phyloP scores from a whole-genome alignment of 805 yeast species.

The Wickerhamomyces mucosus region DNA sequence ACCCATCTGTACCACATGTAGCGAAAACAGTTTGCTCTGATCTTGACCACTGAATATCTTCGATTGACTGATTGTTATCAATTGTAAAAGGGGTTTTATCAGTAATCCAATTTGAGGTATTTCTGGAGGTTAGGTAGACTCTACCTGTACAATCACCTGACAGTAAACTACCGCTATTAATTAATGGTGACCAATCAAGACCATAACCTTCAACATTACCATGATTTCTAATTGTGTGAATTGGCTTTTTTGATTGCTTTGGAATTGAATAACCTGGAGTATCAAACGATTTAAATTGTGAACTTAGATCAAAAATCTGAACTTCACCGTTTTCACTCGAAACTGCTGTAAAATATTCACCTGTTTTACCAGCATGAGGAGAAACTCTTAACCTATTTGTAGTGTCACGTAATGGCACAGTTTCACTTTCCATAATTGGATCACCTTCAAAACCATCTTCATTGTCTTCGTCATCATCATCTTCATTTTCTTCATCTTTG shows the following conservation, averaged over 20 bases:
- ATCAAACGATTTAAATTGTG: slow-evolving; percentile 77
- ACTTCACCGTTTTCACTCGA: slow-evolving; percentile 90
- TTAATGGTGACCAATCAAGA: slow-evolving; percentile 89
- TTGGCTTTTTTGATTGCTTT: slow-evolving; percentile 67
- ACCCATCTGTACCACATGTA: slow-evolving; percentile 89
- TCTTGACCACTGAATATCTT: slow-evolving; percentile 95
- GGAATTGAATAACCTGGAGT: slow-evolving; percentile 80
- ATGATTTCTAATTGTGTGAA: slow-evolving; percentile 73
- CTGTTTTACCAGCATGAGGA: slow-evolving; percentile 64
- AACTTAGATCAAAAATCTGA: slow-evolving; percentile 67
- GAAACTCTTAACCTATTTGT: slow-evolving; percentile 84
- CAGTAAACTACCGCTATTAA: slow-evolving; percentile 68
- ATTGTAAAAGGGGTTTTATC: slow-evolving; percentile 68
- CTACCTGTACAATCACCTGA: slow-evolving; percentile 88
- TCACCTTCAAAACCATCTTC: slow-evolving; percentile 66
- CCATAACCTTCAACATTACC: slow-evolving; percentile 98
- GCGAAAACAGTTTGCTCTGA: slow-evolving; percentile 91
- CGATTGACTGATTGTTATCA: slow-evolving; percentile 68
- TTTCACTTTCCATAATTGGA: slow-evolving; percentile 82
- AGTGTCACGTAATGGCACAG: slow-evolving; percentile 68
- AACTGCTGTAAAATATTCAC: slow-evolving; percentile 80
- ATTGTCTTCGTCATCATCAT: slow-evolving; percentile 62
- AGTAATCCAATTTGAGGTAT: slow-evolving; percentile 73
- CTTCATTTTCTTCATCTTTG: slow-evolving; percentile 72
- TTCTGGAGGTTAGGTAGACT: slow-evolving; percentile 68